Evolutionary conservation across 108 stramenopile genomes (phyloP), one percentile per base, ranked within the genome.

Genomic region (Skeletonema costatum): DNA sequence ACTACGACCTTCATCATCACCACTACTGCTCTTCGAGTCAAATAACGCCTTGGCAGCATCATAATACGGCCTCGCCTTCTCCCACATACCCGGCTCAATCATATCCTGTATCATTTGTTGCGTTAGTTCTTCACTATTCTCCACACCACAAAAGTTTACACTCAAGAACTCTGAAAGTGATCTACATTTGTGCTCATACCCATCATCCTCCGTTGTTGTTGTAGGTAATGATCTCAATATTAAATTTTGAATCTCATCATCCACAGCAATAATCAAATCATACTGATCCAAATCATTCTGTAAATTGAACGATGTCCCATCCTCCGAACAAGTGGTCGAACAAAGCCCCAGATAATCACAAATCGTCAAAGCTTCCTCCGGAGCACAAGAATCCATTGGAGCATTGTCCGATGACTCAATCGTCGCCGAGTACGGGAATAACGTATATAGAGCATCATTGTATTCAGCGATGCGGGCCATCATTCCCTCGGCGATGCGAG

Each of bases 1-100:
- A 25, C 51, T 14, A 0, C 42, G 2, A 53, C n/a, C 39, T 11
- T 41, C 11, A 12, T 12, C 44, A 25, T 16, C 4, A 6, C 48
- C 51, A 19, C 4, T 58, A 12, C 13, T 29, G 4, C 44, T 46
- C 2, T 16, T 46, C 0, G 44, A 46, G 44, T 46, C 44, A 0
- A 46, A 16, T 46, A 11, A 16, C 14, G 13, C 66, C 53, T 13
- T 66, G 46, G 66, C 3, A 29, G 53, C 44, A 29, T 66, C 53
- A 46, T 66, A 66, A 46, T 48, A 66, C 25, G 66, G 66, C 51
- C 13, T 29, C 4, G 53, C 66, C 53, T 46, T 51, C 66, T 66
- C 66, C 66, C 66, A 66, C 29, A 66, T 29, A 5, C 25, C 53
- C 17, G 66, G 66, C 51, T 66, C 66, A 58, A 66, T 66, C 66